Percentiles rank a stretch among this genome's conserved stretches.
These are phyloP conservation scores for Solanum appendiculatum DNA, from an alignment of 257 asterid species.

Conservation along the genomic window DNA sequence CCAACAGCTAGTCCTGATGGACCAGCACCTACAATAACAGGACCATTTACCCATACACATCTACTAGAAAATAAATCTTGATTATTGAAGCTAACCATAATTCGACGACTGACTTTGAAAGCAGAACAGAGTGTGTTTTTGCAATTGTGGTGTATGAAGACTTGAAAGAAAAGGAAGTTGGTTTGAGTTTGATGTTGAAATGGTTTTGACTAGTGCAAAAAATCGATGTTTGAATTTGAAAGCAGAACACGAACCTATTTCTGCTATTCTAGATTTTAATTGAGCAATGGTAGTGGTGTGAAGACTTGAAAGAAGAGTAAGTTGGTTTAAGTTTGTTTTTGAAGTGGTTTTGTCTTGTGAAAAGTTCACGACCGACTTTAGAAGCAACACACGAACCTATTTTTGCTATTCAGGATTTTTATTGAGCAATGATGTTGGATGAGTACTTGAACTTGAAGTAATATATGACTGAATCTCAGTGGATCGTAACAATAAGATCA, in stretches of 20 bases:
- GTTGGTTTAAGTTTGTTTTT: not conserved
- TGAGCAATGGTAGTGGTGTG: not conserved
- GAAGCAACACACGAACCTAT: not conserved
- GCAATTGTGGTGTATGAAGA: not conserved
- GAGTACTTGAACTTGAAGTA: not conserved
- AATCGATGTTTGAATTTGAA: not conserved
- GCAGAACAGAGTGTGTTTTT: not conserved
- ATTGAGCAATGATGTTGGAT: not conserved
- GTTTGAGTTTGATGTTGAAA: not conserved
- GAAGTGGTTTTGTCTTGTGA: not conserved
- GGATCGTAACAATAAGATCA: not conserved
- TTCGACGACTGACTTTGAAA: not conserved
- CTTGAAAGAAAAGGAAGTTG: not conserved
- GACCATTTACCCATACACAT: constrained; percentile 10
- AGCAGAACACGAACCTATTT: not conserved
- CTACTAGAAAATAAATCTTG: not conserved
- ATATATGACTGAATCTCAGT: not conserved
- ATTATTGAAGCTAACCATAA: not conserved
- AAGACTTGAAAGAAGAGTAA: not conserved
- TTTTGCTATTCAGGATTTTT: not conserved
- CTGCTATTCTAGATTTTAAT: not conserved
- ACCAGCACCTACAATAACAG: constrained; percentile 15
- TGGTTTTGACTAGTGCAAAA: not conserved
- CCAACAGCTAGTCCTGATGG: constrained; percentile 12
- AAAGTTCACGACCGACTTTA: not conserved